Percentiles rank a stretch among this genome's conserved stretches.
Conservation (phyloP, 2,329 filamentous ascomycete species). For the Trichophyton simii region DNA sequence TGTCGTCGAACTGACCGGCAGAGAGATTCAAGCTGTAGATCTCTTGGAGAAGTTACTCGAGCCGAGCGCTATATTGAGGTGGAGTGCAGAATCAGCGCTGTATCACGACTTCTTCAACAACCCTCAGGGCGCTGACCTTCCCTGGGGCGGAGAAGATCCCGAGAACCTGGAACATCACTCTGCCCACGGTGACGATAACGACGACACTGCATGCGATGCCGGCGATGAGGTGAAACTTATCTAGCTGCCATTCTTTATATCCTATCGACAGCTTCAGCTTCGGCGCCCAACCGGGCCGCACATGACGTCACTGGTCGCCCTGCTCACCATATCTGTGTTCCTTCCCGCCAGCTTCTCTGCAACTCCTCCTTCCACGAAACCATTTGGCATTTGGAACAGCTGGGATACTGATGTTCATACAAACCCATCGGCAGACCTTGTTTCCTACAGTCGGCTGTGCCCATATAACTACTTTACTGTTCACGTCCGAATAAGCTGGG, state of each 20-base stretch:
- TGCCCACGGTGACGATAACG: background rate
- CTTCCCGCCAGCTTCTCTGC: too few species aligned
- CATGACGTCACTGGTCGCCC: background rate
- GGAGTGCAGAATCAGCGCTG: slow-evolving; percentile 32
- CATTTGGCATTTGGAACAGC: too few species aligned
- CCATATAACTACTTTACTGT: too few species aligned
- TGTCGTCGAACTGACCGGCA: slow-evolving; percentile 46
- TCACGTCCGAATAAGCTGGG: too few species aligned
- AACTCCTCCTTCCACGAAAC: too few species aligned
- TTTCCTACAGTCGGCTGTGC: too few species aligned
- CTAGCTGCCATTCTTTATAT: background rate
- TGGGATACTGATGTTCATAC: too few species aligned
- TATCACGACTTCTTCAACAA: slow-evolving; percentile 35
- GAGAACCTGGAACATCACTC: background rate
- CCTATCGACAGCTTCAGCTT: background rate
- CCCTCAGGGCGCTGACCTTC: slow-evolving; percentile 21
- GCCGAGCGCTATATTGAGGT: slow-evolving; percentile 31
- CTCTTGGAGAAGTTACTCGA: slow-evolving; percentile 34
- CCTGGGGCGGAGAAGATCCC: slow-evolving; percentile 9
- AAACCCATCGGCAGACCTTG: too few species aligned
- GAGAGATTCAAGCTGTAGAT: slow-evolving; percentile 35
- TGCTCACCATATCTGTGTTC: too few species aligned
- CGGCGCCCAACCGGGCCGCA: background rate
- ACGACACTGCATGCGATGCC: slow-evolving; percentile 6
- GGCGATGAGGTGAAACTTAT: slow-evolving; percentile 13